phyloP scores from a whole-genome alignment of 2,329 filamentous ascomycete genomes.

The Fusarium robinianum region DNA sequence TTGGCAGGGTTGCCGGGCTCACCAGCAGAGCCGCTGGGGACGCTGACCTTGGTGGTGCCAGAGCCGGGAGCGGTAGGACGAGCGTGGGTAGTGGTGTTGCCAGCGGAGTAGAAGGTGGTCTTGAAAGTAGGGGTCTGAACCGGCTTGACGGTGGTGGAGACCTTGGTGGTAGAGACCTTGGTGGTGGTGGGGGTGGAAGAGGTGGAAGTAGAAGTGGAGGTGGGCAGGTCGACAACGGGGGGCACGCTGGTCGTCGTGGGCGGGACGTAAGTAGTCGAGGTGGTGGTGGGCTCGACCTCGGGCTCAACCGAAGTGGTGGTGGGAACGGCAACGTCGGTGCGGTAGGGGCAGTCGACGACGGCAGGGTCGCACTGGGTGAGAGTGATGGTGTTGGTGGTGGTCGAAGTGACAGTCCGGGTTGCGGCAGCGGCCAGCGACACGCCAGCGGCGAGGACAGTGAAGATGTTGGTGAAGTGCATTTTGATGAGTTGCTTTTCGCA shows the following conservation, averaged over 20 bases:
- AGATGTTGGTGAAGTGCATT: constrained; percentile 53
- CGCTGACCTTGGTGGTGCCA: constrained; percentile 23
- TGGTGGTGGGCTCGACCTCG: constrained; percentile 37
- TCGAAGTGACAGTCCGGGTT: constrained; percentile 50
- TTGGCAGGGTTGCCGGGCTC: constrained; percentile 11
- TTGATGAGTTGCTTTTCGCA: constrained; percentile 37
- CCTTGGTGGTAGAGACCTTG: constrained; percentile 30
- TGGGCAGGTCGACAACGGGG: constrained; percentile 35
- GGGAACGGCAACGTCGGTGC: constrained; percentile 25
- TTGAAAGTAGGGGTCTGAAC: constrained; percentile 27
- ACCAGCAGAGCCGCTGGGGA: constrained; percentile 21
- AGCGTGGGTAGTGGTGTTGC: constrained; percentile 33
- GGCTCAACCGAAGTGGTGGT: constrained; percentile 33
- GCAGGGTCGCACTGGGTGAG: constrained; percentile 54
- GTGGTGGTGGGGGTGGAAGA: constrained; percentile 34
- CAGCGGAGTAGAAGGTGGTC: constrained; percentile 34
- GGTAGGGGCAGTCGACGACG: constrained; percentile 50
- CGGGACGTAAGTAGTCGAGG: constrained; percentile 45
- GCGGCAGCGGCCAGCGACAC: constrained; percentile 47
- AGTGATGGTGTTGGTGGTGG: constrained; percentile 50
- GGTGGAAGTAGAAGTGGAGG: constrained; percentile 30
- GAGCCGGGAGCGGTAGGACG: constrained; percentile 32
- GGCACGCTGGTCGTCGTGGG: constrained; percentile 26
- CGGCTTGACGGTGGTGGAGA: constrained; percentile 32
- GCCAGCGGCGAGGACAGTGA: constrained; percentile 49